Percentiles rank a stretch among this genome's conserved stretches.
Conservation (phyloP, 1,284 basidiomycete genomes). For the Ganoderma resinaceum region DNA sequence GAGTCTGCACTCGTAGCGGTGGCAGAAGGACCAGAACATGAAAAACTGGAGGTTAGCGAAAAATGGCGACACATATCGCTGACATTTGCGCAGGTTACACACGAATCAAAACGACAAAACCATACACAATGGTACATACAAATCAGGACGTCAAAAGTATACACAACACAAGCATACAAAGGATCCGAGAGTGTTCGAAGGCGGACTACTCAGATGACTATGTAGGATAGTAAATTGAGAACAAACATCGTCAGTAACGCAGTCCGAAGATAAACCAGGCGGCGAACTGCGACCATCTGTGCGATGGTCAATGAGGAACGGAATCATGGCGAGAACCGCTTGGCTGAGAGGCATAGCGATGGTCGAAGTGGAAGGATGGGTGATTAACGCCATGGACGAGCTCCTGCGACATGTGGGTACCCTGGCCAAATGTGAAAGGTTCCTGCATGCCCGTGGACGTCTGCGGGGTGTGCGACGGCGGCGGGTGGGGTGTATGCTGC, state of each 20-base stretch:
- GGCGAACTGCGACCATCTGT: background rate
- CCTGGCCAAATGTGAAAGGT: slow-evolving; percentile 41
- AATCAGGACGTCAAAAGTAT: too few relatives aligned
- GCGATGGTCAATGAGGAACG: slow-evolving; percentile 5
- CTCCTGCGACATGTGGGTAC: slow-evolving; percentile 33
- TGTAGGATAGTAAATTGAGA: background rate
- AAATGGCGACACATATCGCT: background rate
- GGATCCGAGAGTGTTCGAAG: background rate
- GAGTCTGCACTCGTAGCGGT: too few relatives aligned
- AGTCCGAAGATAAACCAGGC: background rate
- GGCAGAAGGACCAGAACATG: too few relatives aligned
- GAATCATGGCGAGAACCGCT: slow-evolving; percentile 11
- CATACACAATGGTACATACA: background rate
- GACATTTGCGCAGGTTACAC: background rate
- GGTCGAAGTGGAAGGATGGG: slow-evolving; percentile 22
- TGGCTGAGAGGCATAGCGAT: background rate
- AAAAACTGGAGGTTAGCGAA: too few relatives aligned
- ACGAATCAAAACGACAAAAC: background rate
- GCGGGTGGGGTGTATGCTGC: background rate
- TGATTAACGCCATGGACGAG: slow-evolving; percentile 31
- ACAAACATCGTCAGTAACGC: background rate
- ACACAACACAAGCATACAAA: background rate
- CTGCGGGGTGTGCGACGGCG: slow-evolving; percentile 1
- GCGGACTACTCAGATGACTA: background rate
- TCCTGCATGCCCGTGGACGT: slow-evolving; percentile 14